A percentile compares a stretch with the other conserved stretches of the same genome.
Evolutionary conservation across 2,329 filamentous ascomycete species (phyloP).

Genomic region (Claviceps pazoutovae): DNA sequence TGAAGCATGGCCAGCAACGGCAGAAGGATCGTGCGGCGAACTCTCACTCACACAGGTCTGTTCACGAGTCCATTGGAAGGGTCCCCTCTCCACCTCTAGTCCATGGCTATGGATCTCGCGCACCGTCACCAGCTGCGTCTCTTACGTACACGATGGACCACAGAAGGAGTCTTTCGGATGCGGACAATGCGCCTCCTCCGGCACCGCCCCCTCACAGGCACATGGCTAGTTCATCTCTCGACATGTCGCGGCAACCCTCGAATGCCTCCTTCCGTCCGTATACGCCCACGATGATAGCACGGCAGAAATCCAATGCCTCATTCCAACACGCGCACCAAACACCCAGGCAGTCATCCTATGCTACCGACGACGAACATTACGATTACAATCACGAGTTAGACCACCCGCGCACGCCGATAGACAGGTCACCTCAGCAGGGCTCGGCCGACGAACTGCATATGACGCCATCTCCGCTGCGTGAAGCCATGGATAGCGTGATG

Average conservation of each 20-base stretch:
- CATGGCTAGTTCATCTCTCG: constrained; percentile 20
- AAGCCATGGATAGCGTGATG: constrained; percentile 98
- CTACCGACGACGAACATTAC: constrained; percentile 25
- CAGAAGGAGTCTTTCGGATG: constrained; percentile 13
- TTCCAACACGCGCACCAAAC: constrained; percentile 15
- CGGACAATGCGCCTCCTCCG: constrained; percentile 59
- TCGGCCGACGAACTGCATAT: constrained; percentile 53
- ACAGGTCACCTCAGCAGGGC: constrained; percentile 49
- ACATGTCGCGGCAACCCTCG: constrained; percentile 20
- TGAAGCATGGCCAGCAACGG: constrained; percentile 4
- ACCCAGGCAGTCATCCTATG: constrained; percentile 25
- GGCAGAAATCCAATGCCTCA: constrained; percentile 23
- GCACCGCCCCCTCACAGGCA: constrained; percentile 76
- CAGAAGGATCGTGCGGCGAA: constrained; percentile 11
- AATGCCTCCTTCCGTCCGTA: constrained; percentile 21
- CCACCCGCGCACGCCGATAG: constrained; percentile 38
- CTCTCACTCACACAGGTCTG: constrained; percentile 14
- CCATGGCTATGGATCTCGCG: constrained; percentile 18
- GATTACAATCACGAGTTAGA: constrained; percentile 7
- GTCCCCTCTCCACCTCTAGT: constrained; percentile 12
- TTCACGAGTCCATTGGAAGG: constrained; percentile 9
- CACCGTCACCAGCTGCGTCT: constrained; percentile 14
- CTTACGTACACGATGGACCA: constrained; percentile 13
- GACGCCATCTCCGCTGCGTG: constrained; percentile 82
- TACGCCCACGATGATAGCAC: constrained; percentile 16